Evolutionary conservation across 2,329 filamentous ascomycete genomes (phyloP).

Genomic region (Talaromyces sp.): DNA sequence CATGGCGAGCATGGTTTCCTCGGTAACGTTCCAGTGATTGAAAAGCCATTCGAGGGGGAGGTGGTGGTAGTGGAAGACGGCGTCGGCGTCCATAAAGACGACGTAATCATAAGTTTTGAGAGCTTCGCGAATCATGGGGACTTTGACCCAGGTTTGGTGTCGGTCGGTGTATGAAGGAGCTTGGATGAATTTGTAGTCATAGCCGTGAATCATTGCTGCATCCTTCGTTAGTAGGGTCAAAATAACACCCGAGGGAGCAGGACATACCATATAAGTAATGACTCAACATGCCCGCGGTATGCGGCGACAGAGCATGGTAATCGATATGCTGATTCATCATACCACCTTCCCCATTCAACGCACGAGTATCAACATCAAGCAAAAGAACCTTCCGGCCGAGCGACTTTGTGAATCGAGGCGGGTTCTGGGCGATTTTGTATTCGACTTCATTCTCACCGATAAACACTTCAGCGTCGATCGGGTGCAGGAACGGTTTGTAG

Average conservation of each 20-base stretch:
- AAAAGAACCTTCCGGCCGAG: constrained; percentile 17
- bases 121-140: constrained; percentile 22
- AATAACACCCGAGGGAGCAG: no score
- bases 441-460: constrained; percentile 15
- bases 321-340: constrained; percentile 17
- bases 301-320: constrained; percentile 14
- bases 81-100: constrained; percentile 21
- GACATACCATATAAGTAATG: constrained; percentile 18
- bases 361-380: constrained; percentile 20
- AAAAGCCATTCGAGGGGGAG: constrained; percentile 21
- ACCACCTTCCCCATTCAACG: constrained; percentile 16
- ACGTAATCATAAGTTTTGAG: constrained; percentile 20
- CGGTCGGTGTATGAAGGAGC: constrained; percentile 15
- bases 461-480: constrained; percentile 16
- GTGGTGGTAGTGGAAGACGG: constrained; percentile 19
- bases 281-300: constrained; percentile 20
- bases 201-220: constrained; percentile 18
- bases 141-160: constrained; percentile 21
- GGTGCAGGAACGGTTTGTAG: constrained; percentile 19
- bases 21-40: constrained; percentile 18
- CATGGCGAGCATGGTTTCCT: constrained; percentile 19
- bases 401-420: constrained; percentile 17
- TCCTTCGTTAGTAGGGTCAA: no score
- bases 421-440: constrained; percentile 16
- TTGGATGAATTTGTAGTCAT: constrained; percentile 20